Evolutionary conservation across 768 basidiomycete genomes (phyloP).

Genomic region (Cystobasidium onofrii): DNA sequence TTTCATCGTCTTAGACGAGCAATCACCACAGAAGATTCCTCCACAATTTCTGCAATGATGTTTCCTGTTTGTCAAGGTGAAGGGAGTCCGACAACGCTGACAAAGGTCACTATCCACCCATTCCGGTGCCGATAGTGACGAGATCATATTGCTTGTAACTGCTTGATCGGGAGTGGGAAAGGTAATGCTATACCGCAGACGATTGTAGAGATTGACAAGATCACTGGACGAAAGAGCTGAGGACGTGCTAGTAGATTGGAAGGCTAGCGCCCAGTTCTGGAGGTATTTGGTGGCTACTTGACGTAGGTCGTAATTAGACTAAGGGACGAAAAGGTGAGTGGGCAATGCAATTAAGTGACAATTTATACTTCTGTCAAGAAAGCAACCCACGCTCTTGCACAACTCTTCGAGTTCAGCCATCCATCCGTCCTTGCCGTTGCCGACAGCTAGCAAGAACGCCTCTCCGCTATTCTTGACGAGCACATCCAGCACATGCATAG

Average conservation of each 20-base stretch:
- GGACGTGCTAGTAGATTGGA: constrained; percentile 59
- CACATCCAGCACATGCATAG: constrained; percentile 66
- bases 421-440: constrained; percentile 42
- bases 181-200: constrained; percentile 61
- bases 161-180: constrained; percentile 73
- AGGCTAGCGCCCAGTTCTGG: constrained; percentile 91
- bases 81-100: constrained; percentile 78
- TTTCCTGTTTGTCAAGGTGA: constrained; percentile 91
- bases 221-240: constrained; percentile 43
- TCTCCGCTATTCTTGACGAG: constrained; percentile 98
- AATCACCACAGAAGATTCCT: constrained; percentile 87
- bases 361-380: neutral
- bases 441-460: constrained; percentile 71
- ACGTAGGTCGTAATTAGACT: constrained; percentile 71
- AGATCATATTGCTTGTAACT: constrained; percentile 74
- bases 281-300: constrained; percentile 64
- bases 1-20: constrained; percentile 72
- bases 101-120: constrained; percentile 89
- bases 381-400: constrained; percentile 4
- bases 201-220: constrained; percentile 65
- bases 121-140: constrained; percentile 73
- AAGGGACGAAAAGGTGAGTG: neutral
- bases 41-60: constrained; percentile 99
- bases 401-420: constrained; percentile 32
- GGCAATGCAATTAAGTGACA: neutral